Conservation (phyloP, 1,284 basidiomycete species). For the Apiotrichum siamense region DNA sequence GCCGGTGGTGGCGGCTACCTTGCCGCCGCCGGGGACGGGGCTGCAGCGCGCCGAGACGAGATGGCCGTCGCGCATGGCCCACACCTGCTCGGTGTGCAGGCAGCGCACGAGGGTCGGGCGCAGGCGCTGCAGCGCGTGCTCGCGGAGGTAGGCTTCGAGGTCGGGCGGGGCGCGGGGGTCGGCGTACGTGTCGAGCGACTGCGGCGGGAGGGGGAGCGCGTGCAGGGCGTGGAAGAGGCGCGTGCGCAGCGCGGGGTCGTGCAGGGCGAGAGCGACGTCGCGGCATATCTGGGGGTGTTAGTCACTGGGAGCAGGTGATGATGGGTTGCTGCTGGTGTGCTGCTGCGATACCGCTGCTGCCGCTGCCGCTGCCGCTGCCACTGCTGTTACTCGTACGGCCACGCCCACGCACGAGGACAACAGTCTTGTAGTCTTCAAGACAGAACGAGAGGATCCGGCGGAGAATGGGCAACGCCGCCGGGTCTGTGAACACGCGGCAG, state of each 20-base stretch:
- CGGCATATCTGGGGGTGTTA: conserved; percentile 1
- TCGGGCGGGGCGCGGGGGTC: neutral
- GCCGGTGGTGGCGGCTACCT: neutral
- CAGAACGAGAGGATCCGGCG: neutral
- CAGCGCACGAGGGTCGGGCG: neutral
- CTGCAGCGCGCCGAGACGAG: neutral
- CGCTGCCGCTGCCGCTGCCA: too few species aligned
- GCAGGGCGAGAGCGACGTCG: neutral
- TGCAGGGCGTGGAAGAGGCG: neutral
- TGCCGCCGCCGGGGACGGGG: neutral
- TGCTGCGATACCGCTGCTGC: too few species aligned
- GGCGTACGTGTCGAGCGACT: neutral
- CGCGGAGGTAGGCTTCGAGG: conserved; percentile 2
- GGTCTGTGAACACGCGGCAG: conserved; percentile 1
- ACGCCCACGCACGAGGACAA: neutral
- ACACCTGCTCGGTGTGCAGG: neutral
- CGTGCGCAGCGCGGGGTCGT: neutral
- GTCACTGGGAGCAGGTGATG: neutral
- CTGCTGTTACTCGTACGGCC: too few species aligned
- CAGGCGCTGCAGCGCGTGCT: conserved; percentile 2
- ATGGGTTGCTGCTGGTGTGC: neutral
- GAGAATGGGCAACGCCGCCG: neutral
- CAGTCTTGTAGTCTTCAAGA: neutral
- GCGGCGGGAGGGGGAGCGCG: neutral
- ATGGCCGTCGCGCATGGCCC: conserved; percentile 3